Percentiles rank a stretch among this genome's conserved stretches.
phyloP scores from a whole-genome alignment of 371 early-diverging fungal species.

The Haplosporangium sp. region DNA sequence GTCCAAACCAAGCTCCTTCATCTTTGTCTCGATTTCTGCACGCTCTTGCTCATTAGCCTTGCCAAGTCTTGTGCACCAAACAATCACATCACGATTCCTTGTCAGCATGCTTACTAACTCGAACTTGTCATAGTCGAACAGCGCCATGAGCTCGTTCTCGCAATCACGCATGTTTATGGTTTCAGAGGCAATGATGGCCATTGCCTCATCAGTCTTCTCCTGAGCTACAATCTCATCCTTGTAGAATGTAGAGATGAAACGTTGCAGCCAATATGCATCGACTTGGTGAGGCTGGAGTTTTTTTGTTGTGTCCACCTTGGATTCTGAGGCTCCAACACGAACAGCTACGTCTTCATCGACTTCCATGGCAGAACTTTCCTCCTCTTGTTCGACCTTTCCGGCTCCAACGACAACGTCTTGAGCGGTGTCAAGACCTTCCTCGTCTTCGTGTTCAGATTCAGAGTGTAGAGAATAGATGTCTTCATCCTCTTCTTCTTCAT shows the following conservation, averaged over 20 bases:
- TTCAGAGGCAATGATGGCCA: slow-evolving; percentile 80
- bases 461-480: slow-evolving; percentile 70
- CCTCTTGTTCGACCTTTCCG: slow-evolving; percentile 62
- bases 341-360: slow-evolving; percentile 59
- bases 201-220: slow-evolving; percentile 83
- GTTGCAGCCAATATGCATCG: slow-evolving; percentile 98
- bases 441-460: slow-evolving; percentile 66
- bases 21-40: slow-evolving; percentile 32
- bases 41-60: slow-evolving; percentile 64
- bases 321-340: slow-evolving; percentile 60
- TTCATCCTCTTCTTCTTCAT: slow-evolving; percentile 78
- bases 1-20: slow-evolving; percentile 57
- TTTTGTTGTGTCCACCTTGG: slow-evolving; percentile 54
- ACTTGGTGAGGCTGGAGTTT: slow-evolving; percentile 82
- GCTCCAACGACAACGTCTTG: slow-evolving; percentile 60
- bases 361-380: slow-evolving; percentile 55
- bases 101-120: slow-evolving; percentile 91
- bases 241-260: slow-evolving; percentile 83
- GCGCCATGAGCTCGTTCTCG: slow-evolving; percentile 94
- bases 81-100: slow-evolving; percentile 88
- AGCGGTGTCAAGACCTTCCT: slow-evolving; percentile 54
- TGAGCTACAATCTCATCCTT: slow-evolving; percentile 89
- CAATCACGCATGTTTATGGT: slow-evolving; percentile 80
- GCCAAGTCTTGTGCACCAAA: slow-evolving; percentile 92
- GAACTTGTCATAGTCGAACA: slow-evolving; percentile 95